These are phyloP conservation scores for Leptographium flavum DNA, from an alignment of 2,329 filamentous ascomycete genomes.

Conservation along the genomic window DNA sequence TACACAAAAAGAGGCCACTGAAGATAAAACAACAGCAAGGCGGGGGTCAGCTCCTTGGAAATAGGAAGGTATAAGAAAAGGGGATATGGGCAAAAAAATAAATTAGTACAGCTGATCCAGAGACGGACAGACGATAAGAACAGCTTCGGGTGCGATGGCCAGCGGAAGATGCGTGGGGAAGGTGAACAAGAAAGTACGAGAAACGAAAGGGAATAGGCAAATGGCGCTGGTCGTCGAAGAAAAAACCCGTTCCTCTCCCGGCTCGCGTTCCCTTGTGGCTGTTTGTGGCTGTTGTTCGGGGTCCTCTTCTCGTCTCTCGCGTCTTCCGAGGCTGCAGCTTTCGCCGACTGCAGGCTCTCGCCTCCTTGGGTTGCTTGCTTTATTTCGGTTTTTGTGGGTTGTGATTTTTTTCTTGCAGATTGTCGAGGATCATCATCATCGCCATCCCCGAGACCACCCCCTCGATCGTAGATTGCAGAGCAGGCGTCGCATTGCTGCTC, in stretches of 20 bases:
- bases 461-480: background rate
- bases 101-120: background rate
- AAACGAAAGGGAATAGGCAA: conserved; percentile 3
- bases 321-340: background rate
- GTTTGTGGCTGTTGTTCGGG: no score
- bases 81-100: background rate
- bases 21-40: background rate
- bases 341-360: background rate
- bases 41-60: background rate
- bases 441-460: background rate
- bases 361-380: background rate
- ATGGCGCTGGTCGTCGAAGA: background rate
- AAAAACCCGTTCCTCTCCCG: background rate
- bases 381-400: conserved; percentile 1
- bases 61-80: background rate
- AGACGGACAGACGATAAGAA: background rate
- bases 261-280: background rate
- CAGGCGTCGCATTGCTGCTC: background rate
- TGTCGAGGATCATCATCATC: conserved; percentile 4
- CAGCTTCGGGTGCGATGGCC: background rate
- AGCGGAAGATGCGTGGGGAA: background rate
- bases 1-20: background rate
- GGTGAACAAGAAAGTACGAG: background rate
- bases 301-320: background rate
- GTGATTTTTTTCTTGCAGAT: background rate